Conservation (phyloP, 768 basidiomycete genomes). For the Termitomyces sp. region DNA sequence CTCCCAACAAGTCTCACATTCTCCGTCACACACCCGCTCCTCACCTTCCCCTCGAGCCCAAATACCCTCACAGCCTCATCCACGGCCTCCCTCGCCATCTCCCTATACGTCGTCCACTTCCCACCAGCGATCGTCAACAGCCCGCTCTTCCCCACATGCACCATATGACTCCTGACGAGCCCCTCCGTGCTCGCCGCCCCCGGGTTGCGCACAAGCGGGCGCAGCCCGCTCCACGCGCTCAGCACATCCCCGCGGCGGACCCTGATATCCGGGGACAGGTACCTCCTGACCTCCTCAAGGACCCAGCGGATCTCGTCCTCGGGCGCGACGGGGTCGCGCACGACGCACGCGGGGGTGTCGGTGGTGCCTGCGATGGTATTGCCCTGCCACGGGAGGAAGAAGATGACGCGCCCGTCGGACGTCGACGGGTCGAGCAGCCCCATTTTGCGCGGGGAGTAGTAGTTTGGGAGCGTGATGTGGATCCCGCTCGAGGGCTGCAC, state of each 20-base stretch:
- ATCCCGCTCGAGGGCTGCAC: slow-evolving; percentile 91
- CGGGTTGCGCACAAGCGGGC: slow-evolving; percentile 80
- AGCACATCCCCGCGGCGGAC: slow-evolving; percentile 93
- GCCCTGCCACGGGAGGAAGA: slow-evolving; percentile 99
- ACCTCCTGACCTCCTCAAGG: slow-evolving; percentile 85
- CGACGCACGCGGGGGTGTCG: slow-evolving; percentile 72
- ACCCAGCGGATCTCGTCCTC: slow-evolving; percentile 99
- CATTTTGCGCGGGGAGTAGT: slow-evolving; percentile 94
- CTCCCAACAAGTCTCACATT: slow-evolving; percentile 82
- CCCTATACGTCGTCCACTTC: slow-evolving; percentile 98
- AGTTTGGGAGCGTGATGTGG: slow-evolving; percentile 95
- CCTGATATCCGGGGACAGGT: slow-evolving; percentile 88
- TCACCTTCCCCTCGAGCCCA: slow-evolving; percentile 49
- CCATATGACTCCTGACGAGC: slow-evolving; percentile 90
- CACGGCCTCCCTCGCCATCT: slow-evolving; percentile 94
- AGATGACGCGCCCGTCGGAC: slow-evolving; percentile 95
- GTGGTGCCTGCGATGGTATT: slow-evolving; percentile 97
- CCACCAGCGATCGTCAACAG: slow-evolving; percentile 94
- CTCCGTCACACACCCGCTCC: slow-evolving; percentile 71
- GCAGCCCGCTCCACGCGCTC: slow-evolving; percentile 89
- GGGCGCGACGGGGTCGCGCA: slow-evolving; percentile 68
- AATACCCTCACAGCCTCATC: slow-evolving; percentile 82
- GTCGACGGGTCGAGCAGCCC: slow-evolving; percentile 94
- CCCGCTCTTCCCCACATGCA: slow-evolving; percentile 74
- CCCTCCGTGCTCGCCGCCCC: slow-evolving; percentile 58